These are phyloP conservation scores for Termitomyces heimii DNA, from an alignment of 768 basidiomycete species.

Conservation along the genomic window DNA sequence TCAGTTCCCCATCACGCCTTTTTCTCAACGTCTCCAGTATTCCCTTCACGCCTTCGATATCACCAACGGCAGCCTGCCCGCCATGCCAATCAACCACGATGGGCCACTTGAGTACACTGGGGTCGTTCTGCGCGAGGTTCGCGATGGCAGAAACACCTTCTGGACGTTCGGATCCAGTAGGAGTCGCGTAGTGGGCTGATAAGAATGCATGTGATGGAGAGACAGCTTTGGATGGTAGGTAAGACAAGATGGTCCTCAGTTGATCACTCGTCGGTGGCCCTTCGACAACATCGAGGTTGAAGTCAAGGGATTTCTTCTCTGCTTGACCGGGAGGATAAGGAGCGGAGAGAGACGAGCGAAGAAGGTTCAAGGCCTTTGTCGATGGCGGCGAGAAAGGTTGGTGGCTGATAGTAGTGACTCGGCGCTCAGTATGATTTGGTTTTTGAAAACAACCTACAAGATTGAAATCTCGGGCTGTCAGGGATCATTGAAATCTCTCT, in stretches of 20 bases:
- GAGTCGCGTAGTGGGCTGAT: conserved; percentile 55
- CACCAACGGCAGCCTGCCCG: conserved; percentile 60
- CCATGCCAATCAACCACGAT: conserved; percentile 74
- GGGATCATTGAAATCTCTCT: not conserved
- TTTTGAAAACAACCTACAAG: conserved; percentile 41
- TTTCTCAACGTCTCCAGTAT: conserved; percentile 64
- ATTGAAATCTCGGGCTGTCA: conserved; percentile 56
- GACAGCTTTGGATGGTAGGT: conserved; percentile 36
- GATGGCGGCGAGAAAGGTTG: conserved; percentile 62
- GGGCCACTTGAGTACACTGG: conserved; percentile 67
- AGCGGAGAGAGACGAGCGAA: conserved; percentile 50
- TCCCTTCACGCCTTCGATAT: conserved; percentile 59
- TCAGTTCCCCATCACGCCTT: conserved; percentile 58
- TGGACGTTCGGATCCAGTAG: conserved; percentile 30
- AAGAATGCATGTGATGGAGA: conserved; percentile 43
- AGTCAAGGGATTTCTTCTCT: conserved; percentile 48
- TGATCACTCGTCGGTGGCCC: conserved; percentile 64
- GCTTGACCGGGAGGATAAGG: conserved; percentile 55
- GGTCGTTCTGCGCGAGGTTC: conserved; percentile 48
- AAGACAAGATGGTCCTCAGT: conserved; percentile 58
- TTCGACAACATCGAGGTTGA: conserved; percentile 70
- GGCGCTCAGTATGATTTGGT: not conserved
- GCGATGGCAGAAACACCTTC: conserved; percentile 37
- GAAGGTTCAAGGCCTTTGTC: conserved; percentile 49
- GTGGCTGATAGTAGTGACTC: conserved; percentile 41